phyloP scores from a whole-genome alignment of 352 stramenopile genomes.

The Globisporangium iwayamae region DNA sequence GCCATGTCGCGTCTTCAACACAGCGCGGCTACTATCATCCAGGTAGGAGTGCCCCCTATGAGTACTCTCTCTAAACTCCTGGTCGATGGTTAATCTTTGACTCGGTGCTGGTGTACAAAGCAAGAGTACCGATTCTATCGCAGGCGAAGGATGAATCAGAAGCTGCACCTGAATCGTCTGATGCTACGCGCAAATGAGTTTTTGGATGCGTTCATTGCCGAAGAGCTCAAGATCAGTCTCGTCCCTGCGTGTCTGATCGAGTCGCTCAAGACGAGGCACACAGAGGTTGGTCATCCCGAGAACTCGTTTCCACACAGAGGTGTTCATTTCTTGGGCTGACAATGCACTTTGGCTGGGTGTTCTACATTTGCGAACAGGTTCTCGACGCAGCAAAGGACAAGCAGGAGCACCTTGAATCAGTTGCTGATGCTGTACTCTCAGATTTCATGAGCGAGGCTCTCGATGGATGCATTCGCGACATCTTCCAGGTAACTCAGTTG shows the following conservation, averaged over 20 bases:
- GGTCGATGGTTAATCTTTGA: too few relatives aligned
- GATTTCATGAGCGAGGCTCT: slow-evolving; percentile 21
- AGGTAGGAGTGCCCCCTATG: slow-evolving; percentile 21
- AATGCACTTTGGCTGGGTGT: neutral
- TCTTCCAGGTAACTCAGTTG: slow-evolving; percentile 25
- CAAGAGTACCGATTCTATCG: slow-evolving; percentile 42
- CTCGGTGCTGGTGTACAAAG: slow-evolving; percentile 19
- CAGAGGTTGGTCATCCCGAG: slow-evolving; percentile 19
- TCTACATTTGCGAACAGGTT: slow-evolving; percentile 15
- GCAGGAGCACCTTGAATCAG: slow-evolving; percentile 17
- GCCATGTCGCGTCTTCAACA: slow-evolving; percentile 45
- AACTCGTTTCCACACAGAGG: neutral
- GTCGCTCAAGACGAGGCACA: slow-evolving; percentile 27
- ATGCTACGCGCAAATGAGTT: slow-evolving; percentile 20
- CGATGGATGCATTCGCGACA: slow-evolving; percentile 20
- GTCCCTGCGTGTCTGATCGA: slow-evolving; percentile 40
- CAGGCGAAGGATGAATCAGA: slow-evolving; percentile 19
- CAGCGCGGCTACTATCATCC: slow-evolving; percentile 35
- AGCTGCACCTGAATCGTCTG: slow-evolving; percentile 21
- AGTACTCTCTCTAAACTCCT: too few relatives aligned
- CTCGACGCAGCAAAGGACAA: slow-evolving; percentile 15
- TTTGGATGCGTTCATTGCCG: slow-evolving; percentile 31
- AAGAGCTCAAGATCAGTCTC: slow-evolving; percentile 23
- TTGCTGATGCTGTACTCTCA: slow-evolving; percentile 16
- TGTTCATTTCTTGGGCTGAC: neutral